Evolutionary conservation across 768 basidiomycete species (phyloP).

Genomic region (Serendipita indica): DNA sequence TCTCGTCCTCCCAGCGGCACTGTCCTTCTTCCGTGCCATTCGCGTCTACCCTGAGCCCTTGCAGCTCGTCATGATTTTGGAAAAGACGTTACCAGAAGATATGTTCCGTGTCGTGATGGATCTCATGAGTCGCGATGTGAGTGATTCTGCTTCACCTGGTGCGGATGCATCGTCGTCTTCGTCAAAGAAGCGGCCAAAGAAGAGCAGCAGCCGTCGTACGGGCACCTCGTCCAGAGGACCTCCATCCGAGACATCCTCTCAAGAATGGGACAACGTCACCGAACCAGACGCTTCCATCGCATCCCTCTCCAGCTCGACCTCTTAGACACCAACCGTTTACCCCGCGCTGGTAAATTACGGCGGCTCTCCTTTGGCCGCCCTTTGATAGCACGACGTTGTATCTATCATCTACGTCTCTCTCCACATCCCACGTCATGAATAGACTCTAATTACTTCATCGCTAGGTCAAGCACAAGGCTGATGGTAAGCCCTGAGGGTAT

Average conservation of each 20-base stretch:
- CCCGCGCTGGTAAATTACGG: neutral
- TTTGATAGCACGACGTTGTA: neutral
- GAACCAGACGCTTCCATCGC: conserved; percentile 30
- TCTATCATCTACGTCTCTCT: conserved; percentile 11
- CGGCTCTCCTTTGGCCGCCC: conserved; percentile 18
- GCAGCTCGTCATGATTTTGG: conserved; percentile 88
- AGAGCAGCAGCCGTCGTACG: conserved; percentile 33
- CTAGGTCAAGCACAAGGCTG: conserved; percentile 52
- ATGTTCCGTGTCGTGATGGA: conserved; percentile 73
- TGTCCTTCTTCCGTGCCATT: conserved; percentile 86
- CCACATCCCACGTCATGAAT: conserved; percentile 17
- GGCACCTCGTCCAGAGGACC: conserved; percentile 41
- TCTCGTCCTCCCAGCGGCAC: conserved; percentile 64
- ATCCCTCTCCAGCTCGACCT: conserved; percentile 4
- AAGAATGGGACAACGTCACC: conserved; percentile 81
- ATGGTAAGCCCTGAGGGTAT: conserved; percentile 43
- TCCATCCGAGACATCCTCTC: conserved; percentile 76
- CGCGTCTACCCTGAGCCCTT: conserved; percentile 88
- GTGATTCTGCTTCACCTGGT: conserved; percentile 33
- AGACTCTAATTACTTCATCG: conserved; percentile 17
- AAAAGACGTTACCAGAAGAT: conserved; percentile 71
- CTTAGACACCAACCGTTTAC: neutral
- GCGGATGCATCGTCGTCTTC: conserved; percentile 13
- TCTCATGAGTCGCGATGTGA: conserved; percentile 79
- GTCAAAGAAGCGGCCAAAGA: conserved; percentile 28